phyloP scores from a whole-genome alignment of 352 stramenopile genomes.

The Phytophthora pluvialis region DNA sequence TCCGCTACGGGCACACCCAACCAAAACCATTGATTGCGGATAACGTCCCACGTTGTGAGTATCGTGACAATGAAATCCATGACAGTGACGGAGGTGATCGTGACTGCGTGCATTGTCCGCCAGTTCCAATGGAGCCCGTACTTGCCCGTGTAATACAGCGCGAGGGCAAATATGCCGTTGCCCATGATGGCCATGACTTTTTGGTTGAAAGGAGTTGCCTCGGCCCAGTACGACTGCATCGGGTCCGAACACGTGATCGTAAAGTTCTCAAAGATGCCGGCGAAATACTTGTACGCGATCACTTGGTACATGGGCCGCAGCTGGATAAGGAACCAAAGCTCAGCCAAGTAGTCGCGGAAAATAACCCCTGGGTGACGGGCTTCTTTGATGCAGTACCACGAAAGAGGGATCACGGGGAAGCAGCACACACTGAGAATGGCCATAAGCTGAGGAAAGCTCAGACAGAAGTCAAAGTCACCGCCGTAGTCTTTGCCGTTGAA shows the following conservation, averaged over 20 bases:
- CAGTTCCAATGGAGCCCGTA: constrained; percentile 47
- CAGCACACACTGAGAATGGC: constrained; percentile 40
- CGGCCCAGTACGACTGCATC: constrained; percentile 39
- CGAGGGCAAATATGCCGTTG: constrained; percentile 34
- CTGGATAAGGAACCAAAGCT: constrained; percentile 43
- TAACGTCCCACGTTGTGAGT: constrained; percentile 41
- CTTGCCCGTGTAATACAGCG: constrained; percentile 41
- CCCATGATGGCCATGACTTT: constrained; percentile 40
- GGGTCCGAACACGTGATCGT: constrained; percentile 29
- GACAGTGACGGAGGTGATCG: constrained; percentile 29
- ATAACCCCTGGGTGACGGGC: constrained; percentile 37
- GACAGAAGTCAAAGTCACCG: constrained; percentile 51
- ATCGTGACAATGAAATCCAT: constrained; percentile 40
- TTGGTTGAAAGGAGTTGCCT: constrained; percentile 38
- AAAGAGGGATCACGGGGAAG: constrained; percentile 47
- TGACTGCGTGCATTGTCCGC: constrained; percentile 35
- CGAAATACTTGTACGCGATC: constrained; percentile 44
- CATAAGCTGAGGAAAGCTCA: constrained; percentile 50
- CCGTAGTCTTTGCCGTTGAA: constrained; percentile 60
- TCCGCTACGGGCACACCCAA: constrained; percentile 40
- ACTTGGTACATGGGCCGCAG: constrained; percentile 50
- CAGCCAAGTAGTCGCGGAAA: constrained; percentile 43
- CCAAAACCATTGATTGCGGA: constrained; percentile 61
- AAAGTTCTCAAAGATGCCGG: constrained; percentile 43
- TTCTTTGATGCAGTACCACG: constrained; percentile 56